Evolutionary conservation across 208 protist genomes (phyloP).

Genomic region (Lotmaria passim): DNA sequence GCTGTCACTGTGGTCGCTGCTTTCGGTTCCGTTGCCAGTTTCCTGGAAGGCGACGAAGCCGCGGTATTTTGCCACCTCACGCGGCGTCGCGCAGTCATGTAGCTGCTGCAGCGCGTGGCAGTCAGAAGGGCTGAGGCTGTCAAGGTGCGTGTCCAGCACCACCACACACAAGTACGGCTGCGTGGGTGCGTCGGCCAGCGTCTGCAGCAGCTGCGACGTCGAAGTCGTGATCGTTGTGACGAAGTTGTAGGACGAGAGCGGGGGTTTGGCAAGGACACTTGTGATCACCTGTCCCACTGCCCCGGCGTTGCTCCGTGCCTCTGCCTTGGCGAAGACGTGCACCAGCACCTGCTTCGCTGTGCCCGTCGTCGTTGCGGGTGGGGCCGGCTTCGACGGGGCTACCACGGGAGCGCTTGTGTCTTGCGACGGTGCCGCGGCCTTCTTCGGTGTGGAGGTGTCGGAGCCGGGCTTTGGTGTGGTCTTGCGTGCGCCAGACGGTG

Average conservation of each 20-base stretch:
- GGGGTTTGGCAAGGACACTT: conserved; percentile 41
- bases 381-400: neutral
- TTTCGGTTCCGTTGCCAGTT: neutral
- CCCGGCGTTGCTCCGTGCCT: conserved; percentile 16
- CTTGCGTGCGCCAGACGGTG: conserved; percentile 6
- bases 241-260: conserved; percentile 50
- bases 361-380: neutral
- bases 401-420: neutral
- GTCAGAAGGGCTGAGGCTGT: conserved; percentile 36
- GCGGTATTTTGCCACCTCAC: neutral
- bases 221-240: conserved; percentile 46
- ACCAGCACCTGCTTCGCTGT: conserved; percentile 39
- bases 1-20: neutral
- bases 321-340: conserved; percentile 46
- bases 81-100: conserved; percentile 18
- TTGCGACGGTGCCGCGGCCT: neutral
- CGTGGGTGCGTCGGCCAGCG: conserved; percentile 17
- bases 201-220: conserved; percentile 40
- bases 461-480: neutral
- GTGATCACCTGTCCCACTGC: conserved; percentile 49
- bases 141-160: conserved; percentile 40
- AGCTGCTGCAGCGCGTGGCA: conserved; percentile 33
- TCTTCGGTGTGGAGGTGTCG: conserved; percentile 1
- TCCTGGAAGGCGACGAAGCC: conserved; percentile 9
- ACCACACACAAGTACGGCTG: conserved; percentile 43